A percentile compares a stretch with the other conserved stretches of the same genome.
Conservation (phyloP, 139 green algal genomes). For the Micractinium sp. region DNA sequence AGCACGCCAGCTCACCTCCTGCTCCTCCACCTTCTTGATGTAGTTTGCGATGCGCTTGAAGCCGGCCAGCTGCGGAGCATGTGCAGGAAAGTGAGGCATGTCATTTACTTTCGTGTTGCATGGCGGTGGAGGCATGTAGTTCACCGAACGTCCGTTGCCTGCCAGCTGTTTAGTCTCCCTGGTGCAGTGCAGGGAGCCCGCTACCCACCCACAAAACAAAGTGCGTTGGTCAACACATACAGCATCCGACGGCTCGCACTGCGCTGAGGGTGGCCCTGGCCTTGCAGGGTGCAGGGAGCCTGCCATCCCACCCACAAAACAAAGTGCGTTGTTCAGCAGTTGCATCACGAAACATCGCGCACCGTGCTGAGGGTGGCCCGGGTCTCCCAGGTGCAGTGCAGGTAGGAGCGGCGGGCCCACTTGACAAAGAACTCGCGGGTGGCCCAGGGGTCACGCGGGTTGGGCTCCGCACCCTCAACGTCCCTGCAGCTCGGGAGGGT, state of each 20-base stretch:
- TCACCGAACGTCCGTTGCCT: too few species aligned
- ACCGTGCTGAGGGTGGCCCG: conserved; percentile 67
- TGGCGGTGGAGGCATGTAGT: too few species aligned
- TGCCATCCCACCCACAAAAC: neutral
- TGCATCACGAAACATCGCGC: neutral
- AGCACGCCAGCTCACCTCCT: conserved; percentile 34
- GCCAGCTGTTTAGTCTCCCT: too few species aligned
- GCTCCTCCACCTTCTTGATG: conserved; percentile 78
- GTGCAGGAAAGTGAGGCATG: too few species aligned
- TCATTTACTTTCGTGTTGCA: too few species aligned
- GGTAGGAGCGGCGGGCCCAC: conserved; percentile 87
- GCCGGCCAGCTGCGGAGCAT: conserved; percentile 59
- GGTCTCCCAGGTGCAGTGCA: conserved; percentile 88
- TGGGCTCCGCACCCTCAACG: neutral
- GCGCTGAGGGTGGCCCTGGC: conserved; percentile 3
- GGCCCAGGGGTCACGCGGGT: conserved; percentile 64
- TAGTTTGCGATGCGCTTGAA: conserved; percentile 96
- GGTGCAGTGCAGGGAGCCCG: neutral
- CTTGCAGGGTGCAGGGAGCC: neutral
- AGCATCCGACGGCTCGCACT: conserved; percentile 33
- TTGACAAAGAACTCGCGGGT: conserved; percentile 90
- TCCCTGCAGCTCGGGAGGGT: conserved; percentile 20
- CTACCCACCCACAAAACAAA: neutral
- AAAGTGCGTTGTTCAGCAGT: too few species aligned
- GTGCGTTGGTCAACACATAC: too few species aligned